phyloP scores from a whole-genome alignment of 1,139 yeast species.

The Scheffersomyces stambukii region DNA sequence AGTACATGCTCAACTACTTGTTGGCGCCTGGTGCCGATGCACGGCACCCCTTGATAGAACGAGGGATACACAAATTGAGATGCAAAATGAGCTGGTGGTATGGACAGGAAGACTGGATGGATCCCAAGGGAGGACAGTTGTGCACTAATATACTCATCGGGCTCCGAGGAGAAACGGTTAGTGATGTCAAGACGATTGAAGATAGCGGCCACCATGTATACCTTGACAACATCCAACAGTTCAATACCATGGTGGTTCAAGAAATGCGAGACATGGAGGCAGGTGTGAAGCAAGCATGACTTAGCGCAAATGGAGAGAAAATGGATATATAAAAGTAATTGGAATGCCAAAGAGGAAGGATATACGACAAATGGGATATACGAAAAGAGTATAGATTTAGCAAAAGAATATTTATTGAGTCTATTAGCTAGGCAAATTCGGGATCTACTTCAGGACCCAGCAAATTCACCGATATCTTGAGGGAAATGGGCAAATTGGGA shows the following conservation, averaged over 20 bases:
- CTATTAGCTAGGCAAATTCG: slow-evolving; percentile 5
- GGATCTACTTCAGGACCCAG: slow-evolving; percentile 17
- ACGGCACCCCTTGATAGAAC: slow-evolving; percentile 52
- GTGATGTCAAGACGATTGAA: slow-evolving; percentile 43
- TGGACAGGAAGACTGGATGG: slow-evolving; percentile 81
- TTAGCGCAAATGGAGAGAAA: not conserved
- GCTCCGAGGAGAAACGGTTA: slow-evolving; percentile 19
- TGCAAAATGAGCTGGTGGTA: slow-evolving; percentile 65
- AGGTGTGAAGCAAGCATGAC: not conserved
- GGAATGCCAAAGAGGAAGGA: no score
- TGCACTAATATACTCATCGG: slow-evolving; percentile 35
- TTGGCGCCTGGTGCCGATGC: slow-evolving; percentile 77
- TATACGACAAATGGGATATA: no score
- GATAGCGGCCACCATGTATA: slow-evolving; percentile 72
- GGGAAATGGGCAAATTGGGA: slow-evolving; percentile 47
- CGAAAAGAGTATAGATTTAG: slow-evolving; percentile 1
- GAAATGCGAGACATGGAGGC: slow-evolving; percentile 21
- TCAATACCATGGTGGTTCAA: slow-evolving; percentile 44
- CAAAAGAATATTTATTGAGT: not conserved
- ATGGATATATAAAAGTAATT: not conserved
- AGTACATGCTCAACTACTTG: slow-evolving; percentile 64
- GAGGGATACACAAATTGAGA: slow-evolving; percentile 42
- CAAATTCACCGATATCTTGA: slow-evolving; percentile 23
- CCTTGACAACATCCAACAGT: slow-evolving; percentile 51
- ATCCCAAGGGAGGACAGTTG: slow-evolving; percentile 48